These are phyloP conservation scores for Osmanthus fragrans DNA, from an alignment of 257 asterid species.

Conservation along the genomic window DNA sequence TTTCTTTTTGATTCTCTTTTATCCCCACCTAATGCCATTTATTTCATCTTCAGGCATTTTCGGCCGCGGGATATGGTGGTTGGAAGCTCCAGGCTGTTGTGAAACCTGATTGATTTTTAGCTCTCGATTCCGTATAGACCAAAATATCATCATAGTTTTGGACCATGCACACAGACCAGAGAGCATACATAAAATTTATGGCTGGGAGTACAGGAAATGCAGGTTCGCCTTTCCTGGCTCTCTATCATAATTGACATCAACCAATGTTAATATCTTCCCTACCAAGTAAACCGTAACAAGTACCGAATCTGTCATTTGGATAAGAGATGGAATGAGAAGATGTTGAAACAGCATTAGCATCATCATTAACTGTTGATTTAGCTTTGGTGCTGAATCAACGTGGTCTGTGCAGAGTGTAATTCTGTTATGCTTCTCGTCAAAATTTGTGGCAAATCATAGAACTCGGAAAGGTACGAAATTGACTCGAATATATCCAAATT, in stretches of 20 bases:
- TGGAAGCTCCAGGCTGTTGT: conserved; percentile 83
- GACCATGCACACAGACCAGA: neutral
- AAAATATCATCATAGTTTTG: neutral
- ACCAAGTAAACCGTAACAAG: neutral
- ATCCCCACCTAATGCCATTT: conserved; percentile 25
- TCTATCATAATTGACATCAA: neutral
- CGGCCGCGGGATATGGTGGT: conserved; percentile 87
- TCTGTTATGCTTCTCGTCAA: too few relatives aligned
- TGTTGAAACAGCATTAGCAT: too few relatives aligned
- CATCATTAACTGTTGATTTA: too few relatives aligned
- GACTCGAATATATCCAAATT: neutral
- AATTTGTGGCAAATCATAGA: neutral
- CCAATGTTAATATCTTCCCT: neutral
- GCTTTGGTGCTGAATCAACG: too few relatives aligned
- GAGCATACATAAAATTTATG: neutral
- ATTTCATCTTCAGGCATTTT: conserved; percentile 66
- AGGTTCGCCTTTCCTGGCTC: neutral
- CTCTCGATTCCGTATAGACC: conserved; percentile 12
- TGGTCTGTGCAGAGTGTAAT: too few relatives aligned
- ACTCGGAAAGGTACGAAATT: neutral
- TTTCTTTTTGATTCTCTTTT: neutral
- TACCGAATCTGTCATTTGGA: neutral
- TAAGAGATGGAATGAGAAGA: too few relatives aligned
- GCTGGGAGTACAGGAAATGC: neutral
- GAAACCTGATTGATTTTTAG: conserved; percentile 54